A percentile compares a stretch with the other conserved stretches of the same genome.
Conservation (phyloP, 768 basidiomycete genomes). For the Mycena albidolilacea region DNA sequence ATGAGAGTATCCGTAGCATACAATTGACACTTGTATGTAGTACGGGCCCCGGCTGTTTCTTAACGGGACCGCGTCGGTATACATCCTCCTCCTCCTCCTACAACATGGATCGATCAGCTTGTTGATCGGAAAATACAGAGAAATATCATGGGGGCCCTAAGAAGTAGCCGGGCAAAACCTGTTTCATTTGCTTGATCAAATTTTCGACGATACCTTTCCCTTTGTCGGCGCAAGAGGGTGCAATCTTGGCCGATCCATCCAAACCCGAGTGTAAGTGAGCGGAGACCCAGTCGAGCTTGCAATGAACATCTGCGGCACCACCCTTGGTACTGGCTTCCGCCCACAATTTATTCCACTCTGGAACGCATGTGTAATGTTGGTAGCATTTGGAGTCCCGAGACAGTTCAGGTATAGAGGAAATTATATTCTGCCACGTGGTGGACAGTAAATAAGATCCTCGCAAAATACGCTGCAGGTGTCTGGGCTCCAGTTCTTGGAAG, state of each 20-base stretch:
- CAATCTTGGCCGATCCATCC: background rate
- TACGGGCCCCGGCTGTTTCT: too few relatives aligned
- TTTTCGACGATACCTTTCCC: background rate
- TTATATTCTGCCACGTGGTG: background rate
- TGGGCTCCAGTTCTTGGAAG: conserved; percentile 1
- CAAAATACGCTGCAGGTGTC: conserved; percentile 5
- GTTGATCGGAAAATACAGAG: too few relatives aligned
- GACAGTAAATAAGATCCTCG: conserved; percentile 9
- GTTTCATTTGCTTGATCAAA: background rate
- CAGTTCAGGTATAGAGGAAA: background rate
- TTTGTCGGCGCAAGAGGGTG: background rate
- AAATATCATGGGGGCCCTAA: conserved; percentile 2
- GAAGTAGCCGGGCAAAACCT: conserved; percentile 9
- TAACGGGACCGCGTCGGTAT: too few relatives aligned
- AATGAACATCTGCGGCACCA: background rate
- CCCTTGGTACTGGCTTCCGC: background rate
- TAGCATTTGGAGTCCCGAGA: background rate
- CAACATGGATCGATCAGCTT: too few relatives aligned
- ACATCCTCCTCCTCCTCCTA: too few relatives aligned
- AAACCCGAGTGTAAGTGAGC: background rate
- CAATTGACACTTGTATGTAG: too few relatives aligned
- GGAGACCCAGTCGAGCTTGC: background rate
- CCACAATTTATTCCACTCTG: conserved; percentile 3
- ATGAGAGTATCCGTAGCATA: too few relatives aligned
- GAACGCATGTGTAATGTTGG: background rate